These are phyloP conservation scores for Pseudozyma sp. DNA, from an alignment of 1,284 basidiomycete genomes.

Conservation along the genomic window DNA sequence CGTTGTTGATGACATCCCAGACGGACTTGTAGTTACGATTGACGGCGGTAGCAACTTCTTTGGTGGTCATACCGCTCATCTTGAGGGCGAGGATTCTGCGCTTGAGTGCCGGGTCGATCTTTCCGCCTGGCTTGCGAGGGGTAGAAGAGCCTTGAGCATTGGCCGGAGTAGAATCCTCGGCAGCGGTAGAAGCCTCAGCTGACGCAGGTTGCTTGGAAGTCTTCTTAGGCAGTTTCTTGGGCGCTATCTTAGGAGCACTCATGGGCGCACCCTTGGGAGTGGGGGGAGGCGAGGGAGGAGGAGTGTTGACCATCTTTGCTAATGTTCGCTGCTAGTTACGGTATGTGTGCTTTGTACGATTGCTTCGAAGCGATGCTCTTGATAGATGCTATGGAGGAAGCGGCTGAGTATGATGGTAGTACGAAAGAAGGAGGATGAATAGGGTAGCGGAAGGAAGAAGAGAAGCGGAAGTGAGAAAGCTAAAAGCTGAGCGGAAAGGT, in stretches of 20 bases:
- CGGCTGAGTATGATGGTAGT: too few species aligned
- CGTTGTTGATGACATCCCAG: slow-evolving; percentile 9
- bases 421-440: neutral
- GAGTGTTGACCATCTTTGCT: slow-evolving; percentile 11
- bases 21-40: slow-evolving; percentile 19
- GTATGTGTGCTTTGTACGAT: neutral
- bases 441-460: neutral
- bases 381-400: neutral
- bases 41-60: slow-evolving; percentile 15
- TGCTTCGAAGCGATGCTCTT: neutral
- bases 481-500: neutral
- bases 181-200: neutral
- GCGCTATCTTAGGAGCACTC: neutral
- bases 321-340: neutral
- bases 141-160: neutral
- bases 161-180: neutral
- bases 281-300: slow-evolving; percentile 12
- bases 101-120: slow-evolving; percentile 1
- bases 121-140: neutral
- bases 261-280: slow-evolving; percentile 10
- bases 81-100: slow-evolving; percentile 17
- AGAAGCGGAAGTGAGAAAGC: neutral
- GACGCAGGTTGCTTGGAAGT: too few species aligned
- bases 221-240: slow-evolving; percentile 10
- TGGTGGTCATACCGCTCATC: slow-evolving; percentile 13